Evolutionary conservation across 2,329 filamentous ascomycete species (phyloP), one percentile per base, ranked within the genome.

Genomic region (Lasiodiplodia sp.): DNA sequence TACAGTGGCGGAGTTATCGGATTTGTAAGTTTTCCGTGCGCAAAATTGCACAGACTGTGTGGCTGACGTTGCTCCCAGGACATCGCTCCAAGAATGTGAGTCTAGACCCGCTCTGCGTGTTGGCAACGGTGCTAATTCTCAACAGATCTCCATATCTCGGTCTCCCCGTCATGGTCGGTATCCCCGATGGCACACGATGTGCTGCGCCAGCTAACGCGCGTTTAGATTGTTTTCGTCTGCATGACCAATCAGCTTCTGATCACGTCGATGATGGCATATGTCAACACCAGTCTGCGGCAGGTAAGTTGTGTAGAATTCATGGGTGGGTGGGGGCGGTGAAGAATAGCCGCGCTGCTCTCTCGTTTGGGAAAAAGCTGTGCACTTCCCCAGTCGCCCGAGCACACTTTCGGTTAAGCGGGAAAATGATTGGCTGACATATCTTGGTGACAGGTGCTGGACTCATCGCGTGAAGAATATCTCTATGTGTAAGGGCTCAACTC

Each of bases 221-320:
- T 40, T 67, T 69, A 83, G 86, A 84, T 93, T 71, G 84, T 93
- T 60, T 95, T 95, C 79, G 87, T 95, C 71, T 91, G 87, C 28
- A 83, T 95, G 75, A 93, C 91, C 53, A 92, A 92, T 69, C 92
- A 95, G 73, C 83, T 96, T 8, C 85, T 96, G 38, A 91, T 93
- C 80, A 92, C 92, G 62, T 92, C 90, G 23, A 82, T 94, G 71
- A 94, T 92, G 47, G 91, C 90, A 84, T 89, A 94, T 82, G 84
- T 94, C 69, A 92, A 89, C 74, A 93, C 93, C 81, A 92, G 88
- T 76, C 90, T 94, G 68, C 84, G 82, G 73, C 87, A 85, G 82
- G 86, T 84, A 81, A 77, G 81, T 57, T 37, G 18, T 74, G 71
- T 40, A 21, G 28, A 28, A 51, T 71, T 18, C n/a, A 66, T 5